Evolutionary conservation across 805 yeast species (phyloP), one percentile per base, ranked within the genome.

Genomic region (Candida easanensis): DNA sequence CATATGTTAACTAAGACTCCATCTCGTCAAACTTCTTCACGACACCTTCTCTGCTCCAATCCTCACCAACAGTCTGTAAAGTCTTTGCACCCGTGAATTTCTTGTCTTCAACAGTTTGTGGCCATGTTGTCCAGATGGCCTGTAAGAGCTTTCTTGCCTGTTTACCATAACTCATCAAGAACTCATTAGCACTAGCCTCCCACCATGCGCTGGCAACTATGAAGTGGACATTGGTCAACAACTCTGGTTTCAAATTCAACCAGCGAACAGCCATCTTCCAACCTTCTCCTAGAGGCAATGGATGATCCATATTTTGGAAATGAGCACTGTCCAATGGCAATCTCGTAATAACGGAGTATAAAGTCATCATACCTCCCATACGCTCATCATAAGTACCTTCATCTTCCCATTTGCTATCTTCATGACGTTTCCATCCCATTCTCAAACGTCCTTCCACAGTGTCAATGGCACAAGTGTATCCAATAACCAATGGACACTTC

Each of bases 401-500:
- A 21, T 77, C 77, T 55, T 71, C 76, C 71, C 70, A 70, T 46
- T 61, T 65, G 14, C 25, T 41, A n/a, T 55, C 54, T 13, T 63
- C 68, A 28, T 60, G 69, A 35, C 85, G 68, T 51, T 80, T 82
- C 88, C 93, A 91, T 3, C 97, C 99, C 97, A 91, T 89, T 38
- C 82, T 70, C 14, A 63, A 45, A 43, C 96, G 71, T 3, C 96
- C 97, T 51, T 82, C 84, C 50, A 82, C 96, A 0, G 96, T 84
- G 42, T 83, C 88, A 22, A 85, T 77, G 2, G 74, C 44, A 56
- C 95, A 83, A 1, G 85, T 72, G 61, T 74, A 91, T 0, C 99
- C 99, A 36, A 93, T 80, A 16, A 90, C 76, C 46, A 76, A 76
- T 1, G 98, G 97, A 58, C 98, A 93, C 56, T 89, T 88, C 62